Base-by-base conservation (phyloP, 306 rosid species). In the Cercis canadensis region DNA sequence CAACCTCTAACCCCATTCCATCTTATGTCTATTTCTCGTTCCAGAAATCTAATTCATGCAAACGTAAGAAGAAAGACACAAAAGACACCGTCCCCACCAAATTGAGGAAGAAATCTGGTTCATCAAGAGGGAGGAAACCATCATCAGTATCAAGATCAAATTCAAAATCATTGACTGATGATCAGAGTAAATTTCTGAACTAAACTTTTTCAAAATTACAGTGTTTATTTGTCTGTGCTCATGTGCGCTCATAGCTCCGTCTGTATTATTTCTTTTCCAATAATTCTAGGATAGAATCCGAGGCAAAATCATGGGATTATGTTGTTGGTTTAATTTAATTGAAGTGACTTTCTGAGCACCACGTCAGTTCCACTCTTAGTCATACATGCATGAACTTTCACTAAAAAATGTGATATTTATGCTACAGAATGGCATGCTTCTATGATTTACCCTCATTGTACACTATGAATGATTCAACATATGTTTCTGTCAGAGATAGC, bases 121-220 rank as follows among this genome's bases (percentile, higher is more conserved):
- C 45, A 8, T 62, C 76, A 7, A 0, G 24, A 43, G 53, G 3
- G 39, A 11, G 16, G 11, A 62, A 19, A n/a, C 29, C 56, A 32
- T 21, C 75, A 16, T 33, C 50, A 1, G 21, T 31, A 31, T 40
- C 69, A 18, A n/a, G 13, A 55, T 5, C 7, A 13, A 9, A 16
- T 1, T 24, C 29, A 24, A 24, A 24, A 49, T 40, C 65, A 8
- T 51, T 50, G 49, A 29, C 36, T 7, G 18, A 7, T 69, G 61
- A 62, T 8, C 45, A 17, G 34, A 24, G 81, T 77, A 70, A 77
- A 4, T 69, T 54, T 62, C 66, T 70, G 10, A 70, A 63, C 56
- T 53, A 32, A 44, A 52, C 65, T 52, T 33, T 33, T 9, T 24
- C 29, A 36, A 34, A 34, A 45, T 50, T 37, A 36, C 29, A 24